These are phyloP conservation scores for Xylariaceae sp. DNA, from an alignment of 2,329 filamentous ascomycete genomes.

Conservation along the genomic window DNA sequence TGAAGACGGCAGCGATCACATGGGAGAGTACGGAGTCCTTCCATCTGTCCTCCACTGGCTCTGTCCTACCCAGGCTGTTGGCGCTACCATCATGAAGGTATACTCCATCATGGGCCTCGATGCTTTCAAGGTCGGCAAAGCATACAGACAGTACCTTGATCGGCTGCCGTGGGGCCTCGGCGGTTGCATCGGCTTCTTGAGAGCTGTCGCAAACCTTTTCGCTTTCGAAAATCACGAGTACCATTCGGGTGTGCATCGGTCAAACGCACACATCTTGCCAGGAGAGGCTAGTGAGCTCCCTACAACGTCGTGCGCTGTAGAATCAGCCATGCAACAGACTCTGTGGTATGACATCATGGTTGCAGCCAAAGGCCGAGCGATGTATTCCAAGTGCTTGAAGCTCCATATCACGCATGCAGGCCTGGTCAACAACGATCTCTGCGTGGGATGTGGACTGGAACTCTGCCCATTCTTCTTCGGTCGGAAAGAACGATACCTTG, in stretches of 20 bases:
- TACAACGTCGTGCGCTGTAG: too few relatives aligned
- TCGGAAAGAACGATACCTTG: not conserved
- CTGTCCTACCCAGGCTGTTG: constrained; percentile 15
- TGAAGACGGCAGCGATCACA: constrained; percentile 10
- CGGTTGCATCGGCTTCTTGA: constrained; percentile 18
- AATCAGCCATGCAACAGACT: not conserved
- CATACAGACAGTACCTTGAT: constrained; percentile 28
- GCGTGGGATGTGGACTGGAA: not conserved
- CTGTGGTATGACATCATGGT: not conserved
- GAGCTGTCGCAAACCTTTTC: constrained; percentile 17
- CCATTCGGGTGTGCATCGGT: not conserved
- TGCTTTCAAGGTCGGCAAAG: constrained; percentile 24
- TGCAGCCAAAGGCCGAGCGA: not conserved
- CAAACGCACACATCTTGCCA: not conserved
- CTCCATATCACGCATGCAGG: too few relatives aligned
- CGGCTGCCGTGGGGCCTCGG: constrained; percentile 22
- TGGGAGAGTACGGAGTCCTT: constrained; percentile 23
- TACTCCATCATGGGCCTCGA: constrained; percentile 17
- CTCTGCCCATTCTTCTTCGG: not conserved
- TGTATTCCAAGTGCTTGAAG: too few relatives aligned
- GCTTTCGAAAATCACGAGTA: constrained; percentile 8
- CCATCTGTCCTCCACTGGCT: constrained; percentile 19
- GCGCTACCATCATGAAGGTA: constrained; percentile 14
- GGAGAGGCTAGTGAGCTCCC: not conserved
- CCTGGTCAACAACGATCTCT: too few relatives aligned